phyloP scores from a whole-genome alignment of 805 yeast genomes.

The Metschnikowia proteae region DNA sequence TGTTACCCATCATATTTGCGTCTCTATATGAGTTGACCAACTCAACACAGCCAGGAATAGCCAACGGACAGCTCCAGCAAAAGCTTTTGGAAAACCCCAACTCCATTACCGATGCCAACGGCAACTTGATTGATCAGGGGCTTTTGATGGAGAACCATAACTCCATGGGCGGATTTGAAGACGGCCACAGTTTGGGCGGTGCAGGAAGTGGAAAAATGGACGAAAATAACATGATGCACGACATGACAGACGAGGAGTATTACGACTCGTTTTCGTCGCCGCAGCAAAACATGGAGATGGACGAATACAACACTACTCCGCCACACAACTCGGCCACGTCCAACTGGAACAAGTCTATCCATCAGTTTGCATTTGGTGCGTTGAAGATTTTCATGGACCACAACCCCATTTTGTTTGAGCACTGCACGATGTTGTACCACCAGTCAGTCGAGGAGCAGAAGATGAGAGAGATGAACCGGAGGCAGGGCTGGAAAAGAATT shows the following conservation, averaged over 20 bases:
- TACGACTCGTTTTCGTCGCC: slow-evolving; percentile 39
- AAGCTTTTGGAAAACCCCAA: slow-evolving; percentile 36
- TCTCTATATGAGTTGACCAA: slow-evolving; percentile 80
- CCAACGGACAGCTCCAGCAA: slow-evolving; percentile 39
- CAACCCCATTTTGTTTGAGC: slow-evolving; percentile 85
- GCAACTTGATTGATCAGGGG: slow-evolving; percentile 38
- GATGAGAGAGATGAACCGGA: slow-evolving; percentile 56
- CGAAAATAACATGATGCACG: slow-evolving; percentile 22
- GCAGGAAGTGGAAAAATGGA: slow-evolving; percentile 11
- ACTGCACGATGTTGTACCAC: slow-evolving; percentile 84
- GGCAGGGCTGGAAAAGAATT: slow-evolving; percentile 66
- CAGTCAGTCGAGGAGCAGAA: slow-evolving; percentile 73
- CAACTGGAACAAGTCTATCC: slow-evolving; percentile 94
- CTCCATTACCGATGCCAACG: slow-evolving; percentile 40
- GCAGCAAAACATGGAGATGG: slow-evolving; percentile 30
- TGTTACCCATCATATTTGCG: slow-evolving; percentile 87
- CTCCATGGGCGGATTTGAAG: slow-evolving; percentile 11
- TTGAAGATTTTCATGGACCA: slow-evolving; percentile 89
- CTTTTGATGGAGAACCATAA: slow-evolving; percentile 24
- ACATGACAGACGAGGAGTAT: slow-evolving; percentile 43
- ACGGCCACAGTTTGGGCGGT: slow-evolving; percentile 3
- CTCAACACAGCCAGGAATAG: slow-evolving; percentile 42
- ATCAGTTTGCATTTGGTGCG: slow-evolving; percentile 86
- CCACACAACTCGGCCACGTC: slow-evolving; percentile 46
- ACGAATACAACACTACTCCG: slow-evolving; percentile 33